Conservation (phyloP, 129 eudicot genomes). For the Gnaphalium uliginosum region DNA sequence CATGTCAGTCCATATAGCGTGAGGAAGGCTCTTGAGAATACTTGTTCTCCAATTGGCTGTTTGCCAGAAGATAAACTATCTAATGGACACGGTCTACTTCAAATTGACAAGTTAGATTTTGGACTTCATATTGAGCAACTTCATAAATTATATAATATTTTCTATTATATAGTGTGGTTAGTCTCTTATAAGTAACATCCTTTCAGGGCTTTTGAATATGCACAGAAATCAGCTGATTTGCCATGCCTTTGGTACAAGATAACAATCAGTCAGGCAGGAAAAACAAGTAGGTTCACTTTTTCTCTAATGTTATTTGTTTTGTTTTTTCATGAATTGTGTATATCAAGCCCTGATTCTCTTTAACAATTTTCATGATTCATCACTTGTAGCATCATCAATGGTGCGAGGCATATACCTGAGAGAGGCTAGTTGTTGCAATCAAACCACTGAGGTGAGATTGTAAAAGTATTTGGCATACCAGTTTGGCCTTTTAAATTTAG, state of each 20-base stretch:
- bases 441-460: slow-evolving; percentile 70
- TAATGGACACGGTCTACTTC: slow-evolving; percentile 93
- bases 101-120: slow-evolving; percentile 85
- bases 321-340: neutral
- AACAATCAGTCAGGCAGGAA: slow-evolving; percentile 74
- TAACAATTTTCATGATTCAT: slow-evolving; percentile 17
- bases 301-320: slow-evolving; percentile 12
- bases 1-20: slow-evolving; percentile 85
- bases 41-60: slow-evolving; percentile 71
- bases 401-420: slow-evolving; percentile 91
- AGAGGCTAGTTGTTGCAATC: slow-evolving; percentile 69
- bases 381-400: slow-evolving; percentile 65
- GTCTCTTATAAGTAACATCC: slow-evolving; percentile 15
- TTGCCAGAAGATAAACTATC: slow-evolving; percentile 87
- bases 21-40: slow-evolving; percentile 93
- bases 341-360: neutral
- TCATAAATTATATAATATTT: slow-evolving; percentile 1
- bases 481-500: neutral
- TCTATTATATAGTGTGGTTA: slow-evolving; percentile 2
- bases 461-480: neutral
- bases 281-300: slow-evolving; percentile 51
- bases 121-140: slow-evolving; percentile 12
- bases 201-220: slow-evolving; percentile 87
- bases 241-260: slow-evolving; percentile 76
- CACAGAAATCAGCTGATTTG: slow-evolving; percentile 53